Conservation (phyloP, 805 yeast species). For the Nakazawaea siamensis region DNA sequence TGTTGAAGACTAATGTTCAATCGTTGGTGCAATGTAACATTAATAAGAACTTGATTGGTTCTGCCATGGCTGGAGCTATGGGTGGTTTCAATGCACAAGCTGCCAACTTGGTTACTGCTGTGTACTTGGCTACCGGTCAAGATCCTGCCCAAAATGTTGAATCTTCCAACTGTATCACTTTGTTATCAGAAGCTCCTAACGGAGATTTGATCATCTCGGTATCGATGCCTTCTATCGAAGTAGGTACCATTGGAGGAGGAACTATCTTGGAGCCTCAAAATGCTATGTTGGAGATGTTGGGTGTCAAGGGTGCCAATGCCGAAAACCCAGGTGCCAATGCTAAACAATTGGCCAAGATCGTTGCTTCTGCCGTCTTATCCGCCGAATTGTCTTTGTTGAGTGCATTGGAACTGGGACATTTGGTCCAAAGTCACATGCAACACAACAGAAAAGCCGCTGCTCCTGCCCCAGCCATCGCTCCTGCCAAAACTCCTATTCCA, state of each 20-base stretch:
- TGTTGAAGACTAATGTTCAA: constrained; percentile 85
- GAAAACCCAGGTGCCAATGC: constrained; percentile 93
- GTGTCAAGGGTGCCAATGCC: constrained; percentile 94
- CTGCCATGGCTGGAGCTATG: constrained; percentile 96
- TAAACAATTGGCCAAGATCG: constrained; percentile 82
- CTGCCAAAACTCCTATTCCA: constrained; percentile 12
- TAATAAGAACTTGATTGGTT: constrained; percentile 85
- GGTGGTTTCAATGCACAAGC: constrained; percentile 99
- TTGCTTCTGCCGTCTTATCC: constrained; percentile 92
- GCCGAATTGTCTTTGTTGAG: constrained; percentile 92
- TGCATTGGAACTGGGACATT: constrained; percentile 97
- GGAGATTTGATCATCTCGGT: constrained; percentile 89
- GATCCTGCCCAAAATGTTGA: constrained; percentile 99
- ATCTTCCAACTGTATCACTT: constrained; percentile 93
- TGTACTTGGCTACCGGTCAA: constrained; percentile 92
- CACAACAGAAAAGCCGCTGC: constrained; percentile 72
- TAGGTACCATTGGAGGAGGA: constrained; percentile 99
- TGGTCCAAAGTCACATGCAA: constrained; percentile 95
- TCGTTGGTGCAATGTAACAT: constrained; percentile 87
- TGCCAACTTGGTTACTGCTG: constrained; percentile 91
- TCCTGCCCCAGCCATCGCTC: constrained; percentile 29
- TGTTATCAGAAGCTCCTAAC: constrained; percentile 66
- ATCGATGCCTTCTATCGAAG: constrained; percentile 99
- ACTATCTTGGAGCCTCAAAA: constrained; percentile 96
- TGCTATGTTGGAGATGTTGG: constrained; percentile 88